These are phyloP conservation scores for Cadophora sp. DNA, from an alignment of 2,329 filamentous ascomycete genomes.

Conservation along the genomic window DNA sequence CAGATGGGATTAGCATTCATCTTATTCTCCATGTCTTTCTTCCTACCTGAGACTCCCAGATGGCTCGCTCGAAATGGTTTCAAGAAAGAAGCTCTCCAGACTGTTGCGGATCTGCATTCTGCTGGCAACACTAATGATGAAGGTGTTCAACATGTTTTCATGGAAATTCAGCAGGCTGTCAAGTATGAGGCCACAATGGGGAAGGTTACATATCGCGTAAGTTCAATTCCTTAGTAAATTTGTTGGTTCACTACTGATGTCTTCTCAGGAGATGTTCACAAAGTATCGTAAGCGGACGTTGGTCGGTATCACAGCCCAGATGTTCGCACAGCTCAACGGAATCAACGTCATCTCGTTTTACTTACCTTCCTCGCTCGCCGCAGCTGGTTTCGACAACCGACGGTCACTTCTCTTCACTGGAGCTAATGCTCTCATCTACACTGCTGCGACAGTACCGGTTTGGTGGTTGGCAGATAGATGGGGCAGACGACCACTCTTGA, in stretches of 20 bases:
- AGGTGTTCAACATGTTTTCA: conserved; percentile 46
- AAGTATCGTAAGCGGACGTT: conserved; percentile 50
- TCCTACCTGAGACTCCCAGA: conserved; percentile 15
- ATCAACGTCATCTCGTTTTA: conserved; percentile 53
- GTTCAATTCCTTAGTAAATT: neutral
- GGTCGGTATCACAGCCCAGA: conserved; percentile 49
- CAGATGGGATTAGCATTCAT: conserved; percentile 13
- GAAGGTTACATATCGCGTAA: conserved; percentile 45
- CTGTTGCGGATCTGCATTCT: conserved; percentile 49
- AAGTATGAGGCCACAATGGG: conserved; percentile 46
- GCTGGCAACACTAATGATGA: conserved; percentile 45
- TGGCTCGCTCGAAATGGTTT: conserved; percentile 51
- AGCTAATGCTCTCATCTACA: conserved; percentile 49
- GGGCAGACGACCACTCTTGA: conserved; percentile 49
- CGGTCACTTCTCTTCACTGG: conserved; percentile 46
- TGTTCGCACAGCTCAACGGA: conserved; percentile 50
- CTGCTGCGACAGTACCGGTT: conserved; percentile 47
- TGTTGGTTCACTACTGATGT: neutral
- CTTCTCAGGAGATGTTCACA: conserved; percentile 49
- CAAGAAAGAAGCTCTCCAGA: conserved; percentile 48
- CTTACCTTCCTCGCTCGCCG: conserved; percentile 46
- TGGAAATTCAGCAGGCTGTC: conserved; percentile 49
- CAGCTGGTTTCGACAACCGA: conserved; percentile 47
- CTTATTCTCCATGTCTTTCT: conserved; percentile 17
- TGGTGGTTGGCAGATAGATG: conserved; percentile 50